Conservation (phyloP, 139 green algal genomes). For the Spirogloea muscicola region DNA sequence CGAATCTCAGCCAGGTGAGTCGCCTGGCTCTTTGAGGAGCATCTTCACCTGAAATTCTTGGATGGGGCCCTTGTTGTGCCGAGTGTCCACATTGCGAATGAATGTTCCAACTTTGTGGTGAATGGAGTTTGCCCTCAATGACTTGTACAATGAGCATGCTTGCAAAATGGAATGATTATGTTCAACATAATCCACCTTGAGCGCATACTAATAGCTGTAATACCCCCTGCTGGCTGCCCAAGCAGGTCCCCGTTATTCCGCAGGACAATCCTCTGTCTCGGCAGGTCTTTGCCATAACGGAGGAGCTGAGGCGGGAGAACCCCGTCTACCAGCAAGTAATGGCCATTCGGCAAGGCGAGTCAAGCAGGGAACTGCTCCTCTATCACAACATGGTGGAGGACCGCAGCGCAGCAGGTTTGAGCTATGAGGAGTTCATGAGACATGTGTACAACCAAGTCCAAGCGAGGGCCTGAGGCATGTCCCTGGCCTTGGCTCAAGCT, state of each 20-base stretch:
- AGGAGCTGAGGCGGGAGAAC: not conserved
- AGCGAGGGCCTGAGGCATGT: no score
- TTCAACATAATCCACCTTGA: not conserved
- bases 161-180: not conserved
- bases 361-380: slow-evolving; percentile 10
- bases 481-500: no score
- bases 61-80: no score
- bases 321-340: slow-evolving; percentile 17
- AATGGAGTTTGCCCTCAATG: no score
- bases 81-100: no score
- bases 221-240: not conserved
- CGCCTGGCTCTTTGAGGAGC: not conserved
- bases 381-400: slow-evolving; percentile 19
- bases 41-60: not conserved
- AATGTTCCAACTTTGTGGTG: no score
- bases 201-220: no score
- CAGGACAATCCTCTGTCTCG: not conserved
- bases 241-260: not conserved
- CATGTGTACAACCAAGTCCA: slow-evolving; percentile 21
- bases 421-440: slow-evolving; percentile 24
- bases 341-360: slow-evolving; percentile 9
- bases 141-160: no score
- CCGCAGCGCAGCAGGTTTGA: not conserved
- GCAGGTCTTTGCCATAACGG: slow-evolving; percentile 17
- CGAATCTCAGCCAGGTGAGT: slow-evolving; percentile 4